A percentile compares a stretch with the other conserved stretches of the same genome.
Conservation (phyloP, 805 yeast species). For the Candida loeiensis region DNA sequence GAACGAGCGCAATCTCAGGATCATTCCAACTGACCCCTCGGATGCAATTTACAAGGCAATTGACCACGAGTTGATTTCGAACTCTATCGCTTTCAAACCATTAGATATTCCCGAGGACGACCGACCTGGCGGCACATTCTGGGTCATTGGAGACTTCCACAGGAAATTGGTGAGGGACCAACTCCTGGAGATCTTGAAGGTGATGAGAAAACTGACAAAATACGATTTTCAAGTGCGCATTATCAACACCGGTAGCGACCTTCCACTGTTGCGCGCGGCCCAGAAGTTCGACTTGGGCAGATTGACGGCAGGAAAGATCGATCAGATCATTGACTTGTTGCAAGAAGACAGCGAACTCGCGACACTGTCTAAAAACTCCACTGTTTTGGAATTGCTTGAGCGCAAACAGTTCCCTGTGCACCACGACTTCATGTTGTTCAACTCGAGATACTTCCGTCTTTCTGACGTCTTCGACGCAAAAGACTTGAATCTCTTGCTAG, state of each 20-base stretch:
- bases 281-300: neutral
- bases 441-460: constrained; percentile 51
- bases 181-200: constrained; percentile 32
- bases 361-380: constrained; percentile 7
- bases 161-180: constrained; percentile 39
- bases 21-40: constrained; percentile 33
- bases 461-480: constrained; percentile 12
- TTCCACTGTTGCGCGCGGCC: constrained; percentile 5
- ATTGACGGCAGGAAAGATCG: constrained; percentile 10
- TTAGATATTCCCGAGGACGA: constrained; percentile 11
- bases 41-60: constrained; percentile 31
- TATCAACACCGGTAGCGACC: constrained; percentile 22
- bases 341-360: neutral
- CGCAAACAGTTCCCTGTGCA: constrained; percentile 29
- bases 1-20: constrained; percentile 41
- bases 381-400: constrained; percentile 21
- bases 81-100: constrained; percentile 21
- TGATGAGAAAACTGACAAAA: neutral
- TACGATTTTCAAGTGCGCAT: constrained; percentile 33
- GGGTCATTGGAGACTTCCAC: constrained; percentile 59
- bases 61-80: constrained; percentile 21
- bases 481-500: constrained; percentile 38
- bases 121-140: constrained; percentile 46
- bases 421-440: constrained; percentile 42
- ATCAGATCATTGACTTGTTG: constrained; percentile 6